Percentiles rank a stretch among this genome's conserved stretches.
Conservation (phyloP, 2,329 filamentous ascomycete genomes). For the Dendrostoma leiphaemia region DNA sequence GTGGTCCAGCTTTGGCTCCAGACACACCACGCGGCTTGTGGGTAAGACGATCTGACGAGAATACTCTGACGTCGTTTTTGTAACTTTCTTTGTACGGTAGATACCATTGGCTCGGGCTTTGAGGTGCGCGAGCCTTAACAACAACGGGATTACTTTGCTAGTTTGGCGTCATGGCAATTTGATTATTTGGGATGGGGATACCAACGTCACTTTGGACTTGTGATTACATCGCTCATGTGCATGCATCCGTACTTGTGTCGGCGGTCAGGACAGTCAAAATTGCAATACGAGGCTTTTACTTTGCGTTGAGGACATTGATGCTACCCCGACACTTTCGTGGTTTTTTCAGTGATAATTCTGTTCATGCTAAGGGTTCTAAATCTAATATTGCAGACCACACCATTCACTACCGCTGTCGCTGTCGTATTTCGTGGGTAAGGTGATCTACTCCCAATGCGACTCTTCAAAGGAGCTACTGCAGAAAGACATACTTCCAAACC, state of each 20-base stretch:
- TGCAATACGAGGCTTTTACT: background rate
- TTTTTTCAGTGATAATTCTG: too few species aligned
- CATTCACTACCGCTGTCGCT: too few species aligned
- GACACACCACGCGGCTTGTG: background rate
- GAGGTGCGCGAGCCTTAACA: background rate
- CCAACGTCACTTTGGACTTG: conserved; percentile 9
- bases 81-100: conserved; percentile 5
- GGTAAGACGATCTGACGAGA: background rate
- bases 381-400: background rate
- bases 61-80: background rate
- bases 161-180: conserved; percentile 15
- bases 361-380: background rate
- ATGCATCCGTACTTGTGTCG: background rate
- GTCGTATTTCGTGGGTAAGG: background rate
- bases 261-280: background rate
- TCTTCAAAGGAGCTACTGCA: too few species aligned
- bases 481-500: too few species aligned
- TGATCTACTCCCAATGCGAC: background rate
- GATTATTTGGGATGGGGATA: conserved; percentile 3
- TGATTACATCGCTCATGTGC: background rate
- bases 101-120: conserved; percentile 5
- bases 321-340: too few species aligned
- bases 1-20: background rate
- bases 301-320: too few species aligned
- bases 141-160: conserved; percentile 3